Evolutionary conservation across 106 monocot genomes (phyloP), one percentile per base, ranked within the genome.

Genomic region (Platanthera guangdongensis): DNA sequence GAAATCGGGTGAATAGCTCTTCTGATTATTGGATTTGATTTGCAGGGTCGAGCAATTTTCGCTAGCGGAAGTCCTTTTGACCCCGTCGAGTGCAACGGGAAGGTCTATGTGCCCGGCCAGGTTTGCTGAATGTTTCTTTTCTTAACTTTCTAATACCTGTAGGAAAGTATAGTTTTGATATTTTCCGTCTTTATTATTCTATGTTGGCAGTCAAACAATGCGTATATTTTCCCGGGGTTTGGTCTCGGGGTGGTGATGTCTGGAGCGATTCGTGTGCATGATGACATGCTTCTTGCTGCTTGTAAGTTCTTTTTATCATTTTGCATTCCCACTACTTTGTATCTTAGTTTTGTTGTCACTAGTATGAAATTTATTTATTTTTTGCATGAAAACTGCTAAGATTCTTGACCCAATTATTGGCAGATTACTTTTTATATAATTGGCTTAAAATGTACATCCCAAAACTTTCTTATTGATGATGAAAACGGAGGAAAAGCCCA

Each of bases 61-160:
- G 94, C 88, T 6, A 94, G 94, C 77, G 93, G 93, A 3, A 94
- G 93, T 57, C 93, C 93, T 52, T 94, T 94, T 82, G 90, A 90
- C 69, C 86, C 88, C 3, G 94, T 94, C 68, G 82, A 94, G 78
- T 87, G 80, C 50, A 85, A 88, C 55, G 88, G 81, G 25, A 88
- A 83, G 68, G 65, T 73, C 50, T 87, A 79, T 72, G 80, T 81
- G 28, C 90, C 94, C 47, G 88, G 90, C 52, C 94, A 94, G 94
- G 94, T 90, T 78, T 75, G 80, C 64, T 49, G 65, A 65, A 30
- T 28, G 21, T 19, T 32, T 73, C 10, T 32, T 30, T 2, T 14
- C 51, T 7, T 3, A 18, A 45, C 10, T 54, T 6, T 45, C 21
- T n/a, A 64, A 48, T 45, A 1, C 4, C 47, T 46, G 46, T 63